A percentile compares a stretch with the other conserved stretches of the same genome.
Evolutionary conservation across 129 eudicot genomes (phyloP).

Genomic region (Kitagawia praeruptora): DNA sequence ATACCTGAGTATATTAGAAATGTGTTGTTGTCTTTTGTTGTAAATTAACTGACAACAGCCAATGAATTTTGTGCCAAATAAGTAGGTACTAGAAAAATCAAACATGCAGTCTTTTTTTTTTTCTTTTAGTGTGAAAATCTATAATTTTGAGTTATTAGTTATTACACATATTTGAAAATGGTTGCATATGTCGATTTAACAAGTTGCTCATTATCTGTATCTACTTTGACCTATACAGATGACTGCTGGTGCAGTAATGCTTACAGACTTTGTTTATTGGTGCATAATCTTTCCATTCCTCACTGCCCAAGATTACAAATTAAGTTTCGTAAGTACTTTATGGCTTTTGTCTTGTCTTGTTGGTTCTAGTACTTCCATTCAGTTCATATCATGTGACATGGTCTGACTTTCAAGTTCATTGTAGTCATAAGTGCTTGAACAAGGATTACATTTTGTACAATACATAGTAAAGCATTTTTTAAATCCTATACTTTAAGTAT

Average conservation of each 20-base stretch:
- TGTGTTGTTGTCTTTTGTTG: neutral
- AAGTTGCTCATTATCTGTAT: neutral
- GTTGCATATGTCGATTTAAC: neutral
- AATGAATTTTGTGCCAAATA: neutral
- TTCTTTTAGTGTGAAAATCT: neutral
- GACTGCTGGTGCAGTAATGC: conserved; percentile 77
- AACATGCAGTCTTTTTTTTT: neutral
- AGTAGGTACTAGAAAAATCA: neutral
- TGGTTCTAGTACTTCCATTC: neutral
- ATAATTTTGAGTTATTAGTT: neutral
- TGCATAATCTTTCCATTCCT: conserved; percentile 63
- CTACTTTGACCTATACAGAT: conserved; percentile 39
- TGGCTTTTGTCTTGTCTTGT: neutral
- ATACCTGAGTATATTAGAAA: neutral
- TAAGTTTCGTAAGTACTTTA: conserved; percentile 52
- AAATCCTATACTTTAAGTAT: neutral
- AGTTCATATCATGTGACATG: neutral
- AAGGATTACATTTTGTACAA: neutral
- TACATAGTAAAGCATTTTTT: neutral
- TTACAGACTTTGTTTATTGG: conserved; percentile 81
- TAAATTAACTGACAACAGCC: neutral
- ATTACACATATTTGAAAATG: neutral
- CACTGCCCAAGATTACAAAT: conserved; percentile 42
- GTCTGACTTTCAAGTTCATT: neutral
- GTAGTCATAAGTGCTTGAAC: neutral